These are phyloP conservation scores for Chalara sp. DNA, from an alignment of 2,329 filamentous ascomycete species.

Conservation along the genomic window DNA sequence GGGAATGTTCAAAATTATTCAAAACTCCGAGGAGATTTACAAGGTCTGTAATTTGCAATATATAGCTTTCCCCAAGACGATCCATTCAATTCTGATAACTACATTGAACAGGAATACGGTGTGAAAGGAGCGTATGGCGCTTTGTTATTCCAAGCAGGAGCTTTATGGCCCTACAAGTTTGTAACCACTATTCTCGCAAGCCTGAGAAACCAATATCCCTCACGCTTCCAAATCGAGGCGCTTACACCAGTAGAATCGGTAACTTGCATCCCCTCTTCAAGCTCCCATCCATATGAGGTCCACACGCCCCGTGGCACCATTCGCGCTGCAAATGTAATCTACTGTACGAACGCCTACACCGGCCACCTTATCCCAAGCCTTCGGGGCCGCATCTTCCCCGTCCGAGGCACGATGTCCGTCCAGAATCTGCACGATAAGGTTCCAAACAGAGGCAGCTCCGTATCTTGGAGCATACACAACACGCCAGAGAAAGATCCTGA, in stretches of 20 bases:
- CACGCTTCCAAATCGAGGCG: not conserved
- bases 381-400: not conserved
- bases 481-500: not conserved
- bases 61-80: too few relatives aligned
- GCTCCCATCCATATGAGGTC: not conserved
- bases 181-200: not conserved
- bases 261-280: too few relatives aligned
- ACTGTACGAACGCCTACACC: not conserved
- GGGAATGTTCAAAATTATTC: too few relatives aligned
- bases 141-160: not conserved
- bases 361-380: not conserved
- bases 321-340: not conserved
- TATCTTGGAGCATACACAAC: not conserved
- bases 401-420: not conserved
- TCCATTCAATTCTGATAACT: too few relatives aligned
- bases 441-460: not conserved
- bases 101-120: too few relatives aligned
- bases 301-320: not conserved
- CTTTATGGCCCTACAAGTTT: not conserved
- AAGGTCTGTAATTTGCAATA: too few relatives aligned
- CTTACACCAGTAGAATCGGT: not conserved
- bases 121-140: too few relatives aligned
- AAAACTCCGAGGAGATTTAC: too few relatives aligned
- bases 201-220: not conserved
- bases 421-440: not conserved